Evolutionary conservation across 805 yeast species (phyloP), one percentile per base, ranked within the genome.

Genomic region (Barnettozyma sucrosica): DNA sequence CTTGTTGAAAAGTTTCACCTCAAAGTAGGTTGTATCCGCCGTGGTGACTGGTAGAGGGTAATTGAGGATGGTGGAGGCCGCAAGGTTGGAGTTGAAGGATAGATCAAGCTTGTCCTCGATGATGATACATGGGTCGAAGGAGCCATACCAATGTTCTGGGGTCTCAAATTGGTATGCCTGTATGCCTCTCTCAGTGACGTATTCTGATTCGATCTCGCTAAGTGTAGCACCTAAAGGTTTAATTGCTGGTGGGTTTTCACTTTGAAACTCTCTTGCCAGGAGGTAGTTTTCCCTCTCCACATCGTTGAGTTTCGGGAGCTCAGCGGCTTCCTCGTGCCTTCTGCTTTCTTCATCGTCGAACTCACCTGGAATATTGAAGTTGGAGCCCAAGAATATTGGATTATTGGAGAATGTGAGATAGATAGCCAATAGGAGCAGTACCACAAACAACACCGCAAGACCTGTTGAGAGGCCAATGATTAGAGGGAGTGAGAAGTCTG

Each of bases 131-230:
- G 51, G 76, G 11, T 26, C 32, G 7, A 46, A 32, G 28, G 79
- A 64, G 65, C 76, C 75, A 9, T 72, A 64, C 50, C 46, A 47
- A 58, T 69, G 69, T 13, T 48, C 43, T 14, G 56, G 56, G 11
- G 50, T 49, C 38, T 55, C 69, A 50, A 69, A 71, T 18, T 30
- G 30, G 36, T 58, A 76, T 20, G 83, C 80, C 45, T 71, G 74
- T 60, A 93, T 92, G 57, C 90, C 95, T 87, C 95, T 90, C 1
- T 97, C 98, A 14, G 25, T 43, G 20, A 58, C 51, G 40, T 75
- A 67, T 1, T 90, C 83, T 3, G 96, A 96, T 62, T 88, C 89
- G 53, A 89, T 95, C 55, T 89, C 95, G 24, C 88, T 86, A 19
- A 84, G 66, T 1, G 65, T 53, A 4, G 60, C 50, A 6, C 63